Base-by-base conservation (phyloP, 805 yeast genomes). In the Diddensiella caesifluorescens region DNA sequence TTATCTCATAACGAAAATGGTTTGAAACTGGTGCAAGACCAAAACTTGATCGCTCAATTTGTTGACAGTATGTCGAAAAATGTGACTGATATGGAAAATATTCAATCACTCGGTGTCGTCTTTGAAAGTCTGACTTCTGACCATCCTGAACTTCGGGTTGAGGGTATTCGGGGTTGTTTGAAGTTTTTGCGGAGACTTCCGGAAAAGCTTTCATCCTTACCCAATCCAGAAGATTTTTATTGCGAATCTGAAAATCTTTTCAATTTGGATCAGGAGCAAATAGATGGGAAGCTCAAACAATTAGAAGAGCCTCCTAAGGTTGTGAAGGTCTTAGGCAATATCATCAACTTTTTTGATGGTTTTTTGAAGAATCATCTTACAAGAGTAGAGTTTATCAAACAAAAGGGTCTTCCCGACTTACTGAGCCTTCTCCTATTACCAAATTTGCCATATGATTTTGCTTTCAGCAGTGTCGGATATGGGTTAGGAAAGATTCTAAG, bases 71-170 rank as follows among this genome's bases (percentile, higher is more conserved):
- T 86, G 50, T 64, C 65, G 35, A 62, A 71, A 35, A 59, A 68
- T 1, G 67, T 68, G 3, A 65, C 68, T 47, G 78, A 86, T 3
- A 74, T 73, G 48, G 45, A 45, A n/a, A 76, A 71, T 16, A 56
- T 84, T 41, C 69, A 77, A 2, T 69, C 73, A 22, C 57, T 85
- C 13, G 95, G 94, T 1, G 66, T 73, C 21, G 70, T 81, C 0
- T 70, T 88, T 52, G 95, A 88, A 56, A 94, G 85, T 51, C 62
- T 88, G 36, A 79, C 84, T 2, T 73, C 95, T 54, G 96, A 89
- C 56, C 86, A 84, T 54, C 85, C 95, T 1, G 77, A 73, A 2
- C 66, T 87, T 46, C 78, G 83, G 38, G 79, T 83, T 0, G 54
- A 62, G 0, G 76, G 88, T 18, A 60, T 75, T 38, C 61, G 67